Conservation (phyloP, 2,329 filamentous ascomycete species). For the Botrytis cinerea region DNA sequence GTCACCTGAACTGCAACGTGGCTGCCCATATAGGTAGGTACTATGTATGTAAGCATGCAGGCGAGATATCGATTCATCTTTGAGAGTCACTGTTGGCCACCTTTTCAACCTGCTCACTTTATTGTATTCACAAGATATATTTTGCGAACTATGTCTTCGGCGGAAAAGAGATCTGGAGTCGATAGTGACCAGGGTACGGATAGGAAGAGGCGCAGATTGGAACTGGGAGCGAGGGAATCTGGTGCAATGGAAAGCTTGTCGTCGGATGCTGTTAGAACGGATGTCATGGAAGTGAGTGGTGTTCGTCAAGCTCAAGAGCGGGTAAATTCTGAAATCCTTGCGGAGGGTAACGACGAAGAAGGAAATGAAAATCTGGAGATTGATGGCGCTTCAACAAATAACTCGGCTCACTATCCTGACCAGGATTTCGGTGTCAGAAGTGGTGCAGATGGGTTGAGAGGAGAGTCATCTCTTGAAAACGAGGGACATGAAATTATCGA, state of each 20-base stretch:
- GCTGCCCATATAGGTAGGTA: background rate
- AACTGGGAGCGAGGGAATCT: background rate
- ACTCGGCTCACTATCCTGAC: accelerated
- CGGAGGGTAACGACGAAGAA: background rate
- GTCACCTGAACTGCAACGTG: background rate
- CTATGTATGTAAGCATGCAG: background rate
- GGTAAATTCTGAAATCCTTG: accelerated
- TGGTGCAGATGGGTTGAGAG: accelerated
- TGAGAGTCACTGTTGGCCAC: background rate
- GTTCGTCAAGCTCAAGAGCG: background rate
- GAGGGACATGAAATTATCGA: accelerated
- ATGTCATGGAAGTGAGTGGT: background rate
- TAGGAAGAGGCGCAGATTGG: too few relatives aligned
- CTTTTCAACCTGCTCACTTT: background rate
- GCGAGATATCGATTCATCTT: background rate
- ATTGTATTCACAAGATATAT: background rate
- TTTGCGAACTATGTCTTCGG: background rate
- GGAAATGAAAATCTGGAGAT: background rate
- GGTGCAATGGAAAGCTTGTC: background rate
- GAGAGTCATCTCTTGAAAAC: accelerated
- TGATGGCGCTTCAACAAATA: accelerated
- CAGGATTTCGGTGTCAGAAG: background rate
- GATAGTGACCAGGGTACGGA: too few relatives aligned
- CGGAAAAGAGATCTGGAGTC: background rate
- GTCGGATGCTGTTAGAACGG: too few relatives aligned